These are phyloP conservation scores for Stereocaulon alpinum DNA, from an alignment of 495 filamentous ascomycete genomes.

Conservation along the genomic window DNA sequence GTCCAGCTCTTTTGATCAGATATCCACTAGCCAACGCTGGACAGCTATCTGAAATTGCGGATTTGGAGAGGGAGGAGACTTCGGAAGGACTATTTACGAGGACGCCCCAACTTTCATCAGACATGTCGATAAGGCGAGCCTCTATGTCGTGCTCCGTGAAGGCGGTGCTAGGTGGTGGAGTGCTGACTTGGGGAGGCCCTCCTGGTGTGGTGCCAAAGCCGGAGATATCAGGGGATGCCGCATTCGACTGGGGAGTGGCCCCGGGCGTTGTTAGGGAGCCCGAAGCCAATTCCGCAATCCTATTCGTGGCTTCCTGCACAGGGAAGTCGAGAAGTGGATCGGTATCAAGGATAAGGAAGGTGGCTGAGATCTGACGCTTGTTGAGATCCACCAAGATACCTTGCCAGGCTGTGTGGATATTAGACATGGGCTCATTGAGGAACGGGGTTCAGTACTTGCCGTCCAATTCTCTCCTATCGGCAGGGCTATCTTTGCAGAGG, in stretches of 20 bases:
- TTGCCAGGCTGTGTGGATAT: constrained; percentile 33
- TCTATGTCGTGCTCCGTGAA: constrained; percentile 61
- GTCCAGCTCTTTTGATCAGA: constrained; percentile 62
- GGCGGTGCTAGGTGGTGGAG: constrained; percentile 36
- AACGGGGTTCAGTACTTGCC: constrained; percentile 25
- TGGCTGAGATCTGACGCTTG: constrained; percentile 42
- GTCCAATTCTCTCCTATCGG: constrained; percentile 67
- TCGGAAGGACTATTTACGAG: constrained; percentile 40
- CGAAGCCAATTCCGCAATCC: background rate
- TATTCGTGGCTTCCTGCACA: background rate
- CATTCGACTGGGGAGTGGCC: constrained; percentile 12
- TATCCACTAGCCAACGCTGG: constrained; percentile 62
- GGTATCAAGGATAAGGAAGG: constrained; percentile 55
- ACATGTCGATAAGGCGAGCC: constrained; percentile 61
- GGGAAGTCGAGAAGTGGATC: constrained; percentile 52
- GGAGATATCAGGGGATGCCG: constrained; percentile 15
- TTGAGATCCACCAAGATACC: constrained; percentile 35
- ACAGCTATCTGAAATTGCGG: constrained; percentile 50
- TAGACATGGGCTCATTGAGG: constrained; percentile 7
- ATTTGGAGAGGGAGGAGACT: constrained; percentile 60
- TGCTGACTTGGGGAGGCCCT: constrained; percentile 17
- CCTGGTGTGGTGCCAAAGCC: constrained; percentile 8
- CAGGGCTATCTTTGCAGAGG: constrained; percentile 59
- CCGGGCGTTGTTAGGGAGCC: constrained; percentile 13
- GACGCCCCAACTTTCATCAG: constrained; percentile 74